Evolutionary conservation across 179 eudicot species (phyloP), one percentile per base, ranked within the genome.

Genomic region (Corrigiola litoralis): DNA sequence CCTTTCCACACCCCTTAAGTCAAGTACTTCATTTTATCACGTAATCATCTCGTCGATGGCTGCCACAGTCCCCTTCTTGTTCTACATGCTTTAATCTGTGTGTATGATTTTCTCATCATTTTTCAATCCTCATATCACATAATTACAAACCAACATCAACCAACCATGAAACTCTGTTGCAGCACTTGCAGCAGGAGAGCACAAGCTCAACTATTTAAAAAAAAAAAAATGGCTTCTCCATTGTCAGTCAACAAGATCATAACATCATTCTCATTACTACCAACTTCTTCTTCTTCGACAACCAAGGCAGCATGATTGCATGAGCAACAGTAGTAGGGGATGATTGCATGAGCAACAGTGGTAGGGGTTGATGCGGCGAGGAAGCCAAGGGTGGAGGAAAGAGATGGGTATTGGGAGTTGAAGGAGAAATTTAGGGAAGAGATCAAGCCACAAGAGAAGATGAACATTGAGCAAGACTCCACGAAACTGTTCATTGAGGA

Each of bases 371-470:
- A 58, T 8, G 60, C 61, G 14, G 71, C 96, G 63, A 80, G 90
- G 20, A 94, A 85, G 77, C 91, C 95, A 4, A 81, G 97, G 40
- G 97, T 94, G 61, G 99, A 90, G 66, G 83, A 80, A 60, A 85
- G 74, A 21, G 79, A 80, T 40, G 94, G 95, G 38, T 94, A 63
- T 42, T 94, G 82, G 84, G 85, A 90, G 1, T 52, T 94, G 20
- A 94, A 90, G 65, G 97, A 94, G 82, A 79, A 94, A 80, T 94
- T 85, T 63, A 82, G 99, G 49, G 62, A 70, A 18, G 91, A 97
- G 24, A 84, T 87, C n/a, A 94, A 86, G 68, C 97, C 96, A 42
- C 82, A 75, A 33, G 99, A 94, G 55, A 94, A 94, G 78, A 70
- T 94, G 2, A 94, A 94, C 83, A 77, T 94, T 61, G 96, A 81